Conservation (phyloP, 192 early-diverging fungal genomes). For the Chytriomyces hyalinus region DNA sequence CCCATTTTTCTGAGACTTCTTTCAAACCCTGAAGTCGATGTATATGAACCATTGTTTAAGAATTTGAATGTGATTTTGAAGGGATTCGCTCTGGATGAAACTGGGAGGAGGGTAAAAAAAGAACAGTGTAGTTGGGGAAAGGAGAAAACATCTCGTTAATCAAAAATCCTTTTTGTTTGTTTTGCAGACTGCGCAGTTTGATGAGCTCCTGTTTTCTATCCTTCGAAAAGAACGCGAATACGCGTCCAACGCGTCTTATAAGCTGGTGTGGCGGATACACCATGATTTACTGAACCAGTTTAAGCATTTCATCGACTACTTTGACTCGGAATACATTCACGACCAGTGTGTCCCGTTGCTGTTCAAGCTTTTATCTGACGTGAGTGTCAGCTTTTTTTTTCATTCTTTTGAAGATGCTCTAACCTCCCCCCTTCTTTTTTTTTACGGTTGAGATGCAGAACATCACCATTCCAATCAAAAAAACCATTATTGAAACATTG, state of each 20-base stretch:
- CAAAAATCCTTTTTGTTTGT: neutral
- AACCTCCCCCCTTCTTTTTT: neutral
- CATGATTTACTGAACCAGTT: constrained; percentile 49
- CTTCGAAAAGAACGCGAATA: constrained; percentile 55
- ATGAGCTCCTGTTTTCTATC: constrained; percentile 52
- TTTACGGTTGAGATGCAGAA: constrained; percentile 36
- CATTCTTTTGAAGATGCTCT: neutral
- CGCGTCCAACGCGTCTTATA: constrained; percentile 39
- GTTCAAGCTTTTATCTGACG: constrained; percentile 53
- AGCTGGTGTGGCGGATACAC: constrained; percentile 50
- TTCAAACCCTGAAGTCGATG: constrained; percentile 40
- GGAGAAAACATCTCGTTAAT: neutral
- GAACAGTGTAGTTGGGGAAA: neutral
- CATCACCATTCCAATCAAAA: constrained; percentile 53
- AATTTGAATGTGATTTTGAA: constrained; percentile 42
- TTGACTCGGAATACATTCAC: constrained; percentile 51
- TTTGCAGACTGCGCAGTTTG: constrained; percentile 34
- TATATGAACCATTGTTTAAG: constrained; percentile 40
- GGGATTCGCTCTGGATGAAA: constrained; percentile 40
- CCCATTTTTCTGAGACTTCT: constrained; percentile 45
- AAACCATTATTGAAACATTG: constrained; percentile 43
- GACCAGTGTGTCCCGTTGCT: constrained; percentile 56
- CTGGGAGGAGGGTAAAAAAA: constrained; percentile 18
- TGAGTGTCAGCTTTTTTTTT: constrained; percentile 14
- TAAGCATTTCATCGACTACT: constrained; percentile 47